Conservation (phyloP, 164 flowering plant species). For the Aristolochia contorta region DNA sequence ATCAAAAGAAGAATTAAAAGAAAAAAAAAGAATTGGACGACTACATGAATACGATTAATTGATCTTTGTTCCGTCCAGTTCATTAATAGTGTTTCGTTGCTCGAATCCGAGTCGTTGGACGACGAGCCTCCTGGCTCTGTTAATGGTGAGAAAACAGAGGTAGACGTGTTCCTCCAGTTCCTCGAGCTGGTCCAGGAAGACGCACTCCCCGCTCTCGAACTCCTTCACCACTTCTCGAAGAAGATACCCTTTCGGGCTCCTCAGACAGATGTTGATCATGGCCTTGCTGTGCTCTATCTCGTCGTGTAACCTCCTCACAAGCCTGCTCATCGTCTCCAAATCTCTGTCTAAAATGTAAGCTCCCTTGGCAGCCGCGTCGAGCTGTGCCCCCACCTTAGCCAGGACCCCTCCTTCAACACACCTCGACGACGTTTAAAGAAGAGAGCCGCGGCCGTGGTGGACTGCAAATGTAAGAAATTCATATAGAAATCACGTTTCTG, state of each 20-base stretch:
- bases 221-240: slow-evolving; percentile 59
- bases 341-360: slow-evolving; percentile 49
- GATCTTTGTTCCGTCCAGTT: no score
- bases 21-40: no score
- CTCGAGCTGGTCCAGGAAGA: slow-evolving; percentile 53
- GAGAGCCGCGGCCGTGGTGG: slow-evolving; percentile 15
- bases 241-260: slow-evolving; percentile 32
- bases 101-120: slow-evolving; percentile 27
- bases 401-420: slow-evolving; percentile 2
- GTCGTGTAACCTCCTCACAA: slow-evolving; percentile 40
- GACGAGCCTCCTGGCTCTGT: slow-evolving; percentile 57
- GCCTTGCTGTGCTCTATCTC: slow-evolving; percentile 56
- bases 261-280: slow-evolving; percentile 40
- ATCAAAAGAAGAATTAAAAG: no score
- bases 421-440: background rate
- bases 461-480: no score
- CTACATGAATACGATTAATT: background rate
- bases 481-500: slow-evolving; percentile 4
- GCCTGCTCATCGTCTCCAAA: slow-evolving; percentile 58
- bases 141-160: slow-evolving; percentile 65
- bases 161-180: slow-evolving; percentile 69
- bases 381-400: slow-evolving; percentile 23
- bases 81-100: background rate
- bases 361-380: slow-evolving; percentile 72
- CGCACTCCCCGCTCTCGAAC: slow-evolving; percentile 26